Evolutionary conservation across 2,329 filamentous ascomycete genomes (phyloP).

Genomic region (Chaetothyriales sp.): DNA sequence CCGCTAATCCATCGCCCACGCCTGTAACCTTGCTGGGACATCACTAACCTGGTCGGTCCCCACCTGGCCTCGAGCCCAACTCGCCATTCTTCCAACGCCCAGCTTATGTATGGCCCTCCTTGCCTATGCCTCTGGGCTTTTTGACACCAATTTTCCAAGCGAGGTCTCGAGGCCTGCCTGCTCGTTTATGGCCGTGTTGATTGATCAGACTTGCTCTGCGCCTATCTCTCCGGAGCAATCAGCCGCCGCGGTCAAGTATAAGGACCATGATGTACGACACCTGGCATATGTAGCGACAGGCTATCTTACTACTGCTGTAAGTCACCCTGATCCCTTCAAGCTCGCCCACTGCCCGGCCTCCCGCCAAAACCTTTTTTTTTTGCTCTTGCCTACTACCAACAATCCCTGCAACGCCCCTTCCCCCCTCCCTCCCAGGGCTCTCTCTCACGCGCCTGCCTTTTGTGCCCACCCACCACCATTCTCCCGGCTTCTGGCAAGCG

Average conservation of each 20-base stretch:
- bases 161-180: not conserved
- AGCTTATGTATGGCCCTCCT: not conserved
- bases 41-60: conserved; percentile 1
- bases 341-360: not conserved
- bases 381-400: not conserved
- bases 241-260: not conserved
- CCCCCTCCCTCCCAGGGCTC: not conserved
- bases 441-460: not conserved
- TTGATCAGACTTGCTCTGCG: not conserved
- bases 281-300: not conserved
- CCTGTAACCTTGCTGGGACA: conserved; percentile 1
- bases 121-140: not conserved
- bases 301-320: not conserved
- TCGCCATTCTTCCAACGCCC: not conserved
- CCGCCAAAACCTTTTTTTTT: not conserved
- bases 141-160: not conserved
- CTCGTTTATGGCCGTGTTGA: not conserved
- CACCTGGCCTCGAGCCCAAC: not conserved
- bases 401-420: not conserved
- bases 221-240: not conserved
- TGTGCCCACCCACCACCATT: no score
- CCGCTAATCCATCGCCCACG: conserved; percentile 1
- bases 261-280: not conserved
- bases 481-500: not conserved
- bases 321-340: not conserved